phyloP scores from a whole-genome alignment of 2,329 filamentous ascomycete genomes.

The Claviceps sp. region DNA sequence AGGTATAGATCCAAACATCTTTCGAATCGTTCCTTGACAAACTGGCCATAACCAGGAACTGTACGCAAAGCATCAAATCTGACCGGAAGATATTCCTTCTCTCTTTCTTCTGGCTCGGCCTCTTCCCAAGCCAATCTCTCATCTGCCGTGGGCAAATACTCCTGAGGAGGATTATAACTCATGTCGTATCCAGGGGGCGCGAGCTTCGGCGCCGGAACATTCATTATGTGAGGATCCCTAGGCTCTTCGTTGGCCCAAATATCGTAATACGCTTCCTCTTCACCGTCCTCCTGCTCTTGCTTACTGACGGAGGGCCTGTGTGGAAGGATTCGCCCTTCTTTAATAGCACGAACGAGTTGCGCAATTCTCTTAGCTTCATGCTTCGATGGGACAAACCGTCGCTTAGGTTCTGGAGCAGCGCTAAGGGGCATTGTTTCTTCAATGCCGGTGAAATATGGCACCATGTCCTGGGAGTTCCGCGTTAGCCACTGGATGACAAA shows the following conservation, averaged over 20 bases:
- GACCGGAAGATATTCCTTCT: slow-evolving; percentile 75
- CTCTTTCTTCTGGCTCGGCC: slow-evolving; percentile 76
- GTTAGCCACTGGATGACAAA: background rate
- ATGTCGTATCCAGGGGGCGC: slow-evolving; percentile 88
- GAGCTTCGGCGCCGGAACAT: slow-evolving; percentile 86
- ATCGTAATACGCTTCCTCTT: slow-evolving; percentile 65
- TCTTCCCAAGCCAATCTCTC: slow-evolving; percentile 80
- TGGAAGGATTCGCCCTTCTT: slow-evolving; percentile 84
- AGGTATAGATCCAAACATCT: slow-evolving; percentile 90
- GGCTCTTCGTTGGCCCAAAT: slow-evolving; percentile 90
- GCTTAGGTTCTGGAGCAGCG: slow-evolving; percentile 87
- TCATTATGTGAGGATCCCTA: slow-evolving; percentile 76
- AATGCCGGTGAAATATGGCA: slow-evolving; percentile 87
- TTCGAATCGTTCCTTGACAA: slow-evolving; percentile 94
- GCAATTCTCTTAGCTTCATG: slow-evolving; percentile 93
- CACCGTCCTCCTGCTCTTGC: slow-evolving; percentile 56
- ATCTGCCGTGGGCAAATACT: slow-evolving; percentile 78
- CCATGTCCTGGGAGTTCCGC: slow-evolving; percentile 46
- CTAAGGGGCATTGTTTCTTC: slow-evolving; percentile 91
- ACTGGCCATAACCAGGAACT: slow-evolving; percentile 79
- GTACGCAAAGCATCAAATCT: slow-evolving; percentile 75
- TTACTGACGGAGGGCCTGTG: slow-evolving; percentile 62
- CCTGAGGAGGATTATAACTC: slow-evolving; percentile 89
- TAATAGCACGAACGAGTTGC: slow-evolving; percentile 92
- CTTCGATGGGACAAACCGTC: slow-evolving; percentile 90